Conservation (phyloP, 164 flowering plant species). For the Piper longum region DNA sequence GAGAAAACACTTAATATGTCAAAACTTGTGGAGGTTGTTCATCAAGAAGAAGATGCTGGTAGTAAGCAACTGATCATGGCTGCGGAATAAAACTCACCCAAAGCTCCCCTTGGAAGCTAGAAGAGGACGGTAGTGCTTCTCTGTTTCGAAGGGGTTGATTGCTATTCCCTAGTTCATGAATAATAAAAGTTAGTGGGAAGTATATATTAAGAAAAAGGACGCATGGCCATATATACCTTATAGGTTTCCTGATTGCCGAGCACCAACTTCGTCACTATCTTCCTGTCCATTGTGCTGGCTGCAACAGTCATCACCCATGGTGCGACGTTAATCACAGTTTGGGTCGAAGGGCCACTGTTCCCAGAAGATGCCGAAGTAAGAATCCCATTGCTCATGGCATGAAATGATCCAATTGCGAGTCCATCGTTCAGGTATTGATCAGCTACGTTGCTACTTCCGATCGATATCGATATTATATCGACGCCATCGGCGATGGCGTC, state of each 20-base stretch:
- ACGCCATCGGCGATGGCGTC: conserved; percentile 19
- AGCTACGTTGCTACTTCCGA: background rate
- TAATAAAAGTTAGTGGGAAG: background rate
- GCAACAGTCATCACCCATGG: conserved; percentile 19
- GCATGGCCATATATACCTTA: conserved; percentile 12
- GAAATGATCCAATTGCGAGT: conserved; percentile 14
- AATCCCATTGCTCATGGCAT: conserved; percentile 14
- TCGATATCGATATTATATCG: conserved; percentile 15
- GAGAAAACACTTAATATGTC: background rate
- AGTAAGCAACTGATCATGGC: too few species aligned
- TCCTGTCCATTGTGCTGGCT: conserved; percentile 13
- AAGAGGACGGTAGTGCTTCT: too few species aligned
- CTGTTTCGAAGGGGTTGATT: too few species aligned
- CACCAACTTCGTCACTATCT: conserved; percentile 9
- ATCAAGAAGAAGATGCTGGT: background rate
- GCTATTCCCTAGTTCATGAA: too few species aligned
- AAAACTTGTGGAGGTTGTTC: background rate
- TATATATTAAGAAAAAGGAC: conserved; percentile 10
- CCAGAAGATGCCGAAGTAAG: conserved; percentile 12
- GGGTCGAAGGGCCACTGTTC: conserved; percentile 5
- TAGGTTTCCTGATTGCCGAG: conserved; percentile 14
- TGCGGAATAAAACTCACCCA: too few species aligned
- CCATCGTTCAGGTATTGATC: conserved; percentile 2
- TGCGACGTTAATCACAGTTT: conserved; percentile 2
- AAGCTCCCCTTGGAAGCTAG: too few species aligned